Percentiles rank a stretch among this genome's conserved stretches.
Conservation (phyloP, 495 filamentous ascomycete genomes). For the Podospora didyma region DNA sequence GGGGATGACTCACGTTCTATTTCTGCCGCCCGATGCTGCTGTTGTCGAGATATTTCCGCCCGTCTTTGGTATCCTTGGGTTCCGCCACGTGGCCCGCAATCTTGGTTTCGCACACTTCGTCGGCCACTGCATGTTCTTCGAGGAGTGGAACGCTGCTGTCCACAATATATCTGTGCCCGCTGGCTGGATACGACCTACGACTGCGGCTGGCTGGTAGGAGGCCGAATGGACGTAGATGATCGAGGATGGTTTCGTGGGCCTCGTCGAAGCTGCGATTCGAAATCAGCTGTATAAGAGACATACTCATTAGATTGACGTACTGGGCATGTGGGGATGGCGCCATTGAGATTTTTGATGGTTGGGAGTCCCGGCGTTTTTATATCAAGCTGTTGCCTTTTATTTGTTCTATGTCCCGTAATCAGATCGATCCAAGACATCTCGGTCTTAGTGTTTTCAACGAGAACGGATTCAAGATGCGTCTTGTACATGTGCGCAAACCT, state of each 20-base stretch:
- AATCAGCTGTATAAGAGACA: not conserved
- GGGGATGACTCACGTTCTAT: not conserved
- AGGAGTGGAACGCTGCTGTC: not conserved
- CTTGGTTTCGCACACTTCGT: not conserved
- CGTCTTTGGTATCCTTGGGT: not conserved
- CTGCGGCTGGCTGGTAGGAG: not conserved
- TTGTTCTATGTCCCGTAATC: too few relatives aligned
- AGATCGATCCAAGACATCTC: too few relatives aligned
- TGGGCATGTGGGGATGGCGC: too few relatives aligned
- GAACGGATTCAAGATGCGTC: too few relatives aligned
- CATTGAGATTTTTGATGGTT: too few relatives aligned
- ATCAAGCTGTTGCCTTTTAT: too few relatives aligned
- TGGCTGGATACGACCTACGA: not conserved
- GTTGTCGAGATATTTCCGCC: not conserved
- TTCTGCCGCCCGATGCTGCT: not conserved
- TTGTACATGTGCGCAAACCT: too few relatives aligned
- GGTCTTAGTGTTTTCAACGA: too few relatives aligned
- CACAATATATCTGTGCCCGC: not conserved
- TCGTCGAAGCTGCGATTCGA: not conserved
- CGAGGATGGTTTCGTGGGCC: not conserved
- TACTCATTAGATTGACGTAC: not conserved
- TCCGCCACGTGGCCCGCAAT: not conserved
- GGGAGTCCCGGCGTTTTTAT: too few relatives aligned
- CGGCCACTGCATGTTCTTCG: not conserved
- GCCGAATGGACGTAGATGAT: not conserved